Evolutionary conservation across 2,329 filamentous ascomycete genomes (phyloP), one percentile per base, ranked within the genome.

Genomic region (Penicillium capsulatum): DNA sequence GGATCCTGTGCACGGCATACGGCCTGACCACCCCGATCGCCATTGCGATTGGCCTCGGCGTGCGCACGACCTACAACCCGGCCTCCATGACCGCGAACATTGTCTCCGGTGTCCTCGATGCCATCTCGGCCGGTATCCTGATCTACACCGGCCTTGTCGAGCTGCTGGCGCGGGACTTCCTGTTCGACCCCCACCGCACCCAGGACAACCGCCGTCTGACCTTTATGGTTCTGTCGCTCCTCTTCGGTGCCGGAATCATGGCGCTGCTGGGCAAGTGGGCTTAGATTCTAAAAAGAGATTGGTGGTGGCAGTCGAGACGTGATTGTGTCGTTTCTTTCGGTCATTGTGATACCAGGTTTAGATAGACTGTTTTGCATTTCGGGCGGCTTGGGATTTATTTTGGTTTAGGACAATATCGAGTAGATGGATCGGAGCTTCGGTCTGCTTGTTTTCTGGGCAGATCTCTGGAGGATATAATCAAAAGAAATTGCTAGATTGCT

Each of bases 11-110:
- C 44, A 19, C 61, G 0, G 67, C 63, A 0, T 78, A 76, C 45
- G 73, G 72, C 0, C 47, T 77, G 7, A 74, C 74, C 0, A 78
- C 75, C 0, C 75, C 75, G 0, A 65, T 77, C 36, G 60, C 73
- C 3, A 74, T 76, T 20, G 59, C 59, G 2, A 58, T 63, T 33
- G 75, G 74, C 0, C 51, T 78, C 1, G 73, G 72, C 3, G 36
- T 75, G 20, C 64, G 66, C 3, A 66, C 60, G 2, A 68, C 68
- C 1, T 73, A 68, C 39, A 60, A 71, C 43, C 55, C 64, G 1
- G 65, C 59, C 1, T 67, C 63, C 0, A 67, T 60, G 38, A 69
- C 61, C 2, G 67, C 71, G 3, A 65, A 65, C 22, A 60, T 72
- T 3, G 64, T 74, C 1, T 66, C 63, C 4, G 72, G 72, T 10